Base-by-base conservation (phyloP, 2,329 filamentous ascomycete species). In the Fusarium chuoi region DNA sequence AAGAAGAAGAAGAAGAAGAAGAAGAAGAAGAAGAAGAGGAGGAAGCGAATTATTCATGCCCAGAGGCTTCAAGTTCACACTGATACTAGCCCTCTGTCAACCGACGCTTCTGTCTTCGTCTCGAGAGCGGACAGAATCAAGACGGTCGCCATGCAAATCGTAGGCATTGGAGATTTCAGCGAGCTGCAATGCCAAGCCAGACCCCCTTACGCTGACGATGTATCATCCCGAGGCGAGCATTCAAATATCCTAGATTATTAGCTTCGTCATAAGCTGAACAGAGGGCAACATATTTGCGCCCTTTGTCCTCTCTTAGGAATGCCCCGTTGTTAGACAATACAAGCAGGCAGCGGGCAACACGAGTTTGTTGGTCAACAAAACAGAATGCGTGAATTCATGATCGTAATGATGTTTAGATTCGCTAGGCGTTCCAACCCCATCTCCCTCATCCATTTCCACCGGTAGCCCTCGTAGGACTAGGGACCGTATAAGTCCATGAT, bases 381-480 rank as follows among this genome's bases (percentile, higher is more conserved):
- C 62, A 62, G 51, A 69, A 75, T 68, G 64, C 71, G 68, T 76
- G 72, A 75, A 71, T 71, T 77, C 75, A 74, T 77, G 62, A 76
- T 77, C 66, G 56, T 77, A 70, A 72, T 74, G 72, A 58, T 77
- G 71, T 74, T 71, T 71, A 71, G 51, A 75, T 75, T 67, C 73
- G 73, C 73, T 71, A 70, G 71, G 60, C 76, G 68, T 63, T 66
- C 48, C 65, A 48, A 60, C 62, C 64, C 51, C 45, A 46, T 66
- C 41, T 35, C 44, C 45, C 56, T 56, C 58, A 55, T 49, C 33
- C 35, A 62, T 65, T 56, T 48, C 68, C 54, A 54, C 45, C 58
- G 46, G 57, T 24, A 60, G 55, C 36, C 42, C 44, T 36, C 12
- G 13, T 17, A 38, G 41, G 62, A 55, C 42, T 44, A 56, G 58